Evolutionary conservation across 2,329 filamentous ascomycete genomes (phyloP).

Genomic region (Beauveria medogensis): DNA sequence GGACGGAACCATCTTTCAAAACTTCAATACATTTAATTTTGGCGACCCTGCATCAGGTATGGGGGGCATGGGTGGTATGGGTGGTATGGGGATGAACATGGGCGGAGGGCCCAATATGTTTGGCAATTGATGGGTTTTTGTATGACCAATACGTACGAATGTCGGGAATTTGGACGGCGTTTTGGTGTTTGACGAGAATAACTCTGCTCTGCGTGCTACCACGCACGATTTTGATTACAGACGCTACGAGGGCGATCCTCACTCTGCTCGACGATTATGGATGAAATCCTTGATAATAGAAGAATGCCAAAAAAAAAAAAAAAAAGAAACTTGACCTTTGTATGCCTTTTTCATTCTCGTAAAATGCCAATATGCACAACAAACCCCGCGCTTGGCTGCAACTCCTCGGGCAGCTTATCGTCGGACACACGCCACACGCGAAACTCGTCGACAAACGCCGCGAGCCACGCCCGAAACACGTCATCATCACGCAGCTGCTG

Average conservation of each 20-base stretch:
- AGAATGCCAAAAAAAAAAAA: not conserved
- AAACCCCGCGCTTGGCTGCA: constrained; percentile 64
- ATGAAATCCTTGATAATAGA: not conserved
- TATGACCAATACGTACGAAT: not conserved
- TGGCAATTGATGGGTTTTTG: constrained; percentile 14
- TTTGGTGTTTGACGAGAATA: constrained; percentile 10
- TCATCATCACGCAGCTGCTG: constrained; percentile 82
- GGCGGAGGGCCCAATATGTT: constrained; percentile 19
- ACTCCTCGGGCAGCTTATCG: constrained; percentile 45
- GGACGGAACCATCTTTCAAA: constrained; percentile 24
- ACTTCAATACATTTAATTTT: constrained; percentile 20
- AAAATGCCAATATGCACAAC: constrained; percentile 72
- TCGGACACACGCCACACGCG: constrained; percentile 70
- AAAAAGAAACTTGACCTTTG: not conserved
- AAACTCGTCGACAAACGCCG: constrained; percentile 58
- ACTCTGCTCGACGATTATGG: not conserved
- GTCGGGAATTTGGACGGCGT: not conserved
- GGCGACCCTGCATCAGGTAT: constrained; percentile 15
- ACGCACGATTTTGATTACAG: not conserved
- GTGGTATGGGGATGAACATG: constrained; percentile 16
- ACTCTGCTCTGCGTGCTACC: not conserved
- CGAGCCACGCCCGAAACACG: constrained; percentile 77
- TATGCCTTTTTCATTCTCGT: constrained; percentile 21
- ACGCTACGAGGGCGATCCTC: constrained; percentile 1
- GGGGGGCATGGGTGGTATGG: constrained; percentile 18